Evolutionary conservation across 805 yeast species (phyloP).

Genomic region (Lachancea nothofagi): DNA sequence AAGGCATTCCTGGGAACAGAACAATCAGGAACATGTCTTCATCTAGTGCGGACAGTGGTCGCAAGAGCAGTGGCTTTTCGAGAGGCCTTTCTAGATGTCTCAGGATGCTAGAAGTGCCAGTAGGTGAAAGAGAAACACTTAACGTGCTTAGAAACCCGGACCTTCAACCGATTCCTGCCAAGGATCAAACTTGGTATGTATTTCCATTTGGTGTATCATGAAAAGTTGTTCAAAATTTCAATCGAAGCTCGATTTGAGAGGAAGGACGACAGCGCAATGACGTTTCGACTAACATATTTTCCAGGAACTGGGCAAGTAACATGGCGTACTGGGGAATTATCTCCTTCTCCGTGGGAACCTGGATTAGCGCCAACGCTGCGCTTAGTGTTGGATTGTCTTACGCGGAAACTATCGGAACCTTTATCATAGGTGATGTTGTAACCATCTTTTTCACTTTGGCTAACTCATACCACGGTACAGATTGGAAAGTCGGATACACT

Average conservation of each 20-base stretch:
- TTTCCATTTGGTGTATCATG: no score
- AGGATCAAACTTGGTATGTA: conserved; percentile 34
- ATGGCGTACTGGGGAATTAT: conserved; percentile 43
- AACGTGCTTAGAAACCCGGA: conserved; percentile 34
- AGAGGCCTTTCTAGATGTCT: conserved; percentile 3
- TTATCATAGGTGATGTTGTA: conserved; percentile 42
- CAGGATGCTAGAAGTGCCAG: conserved; percentile 30
- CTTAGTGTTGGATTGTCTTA: conserved; percentile 42
- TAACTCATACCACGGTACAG: conserved; percentile 44
- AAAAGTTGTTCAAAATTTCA: background rate
- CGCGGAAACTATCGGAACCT: conserved; percentile 41
- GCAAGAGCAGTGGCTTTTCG: background rate
- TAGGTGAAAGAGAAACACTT: conserved; percentile 26
- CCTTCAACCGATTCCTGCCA: conserved; percentile 25
- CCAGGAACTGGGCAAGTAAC: conserved; percentile 21
- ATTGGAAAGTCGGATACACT: conserved; percentile 47
- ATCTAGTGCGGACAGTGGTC: no score
- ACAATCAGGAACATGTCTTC: no score
- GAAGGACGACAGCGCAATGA: no score
- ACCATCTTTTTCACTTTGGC: conserved; percentile 41
- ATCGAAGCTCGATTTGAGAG: no score
- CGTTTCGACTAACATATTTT: background rate
- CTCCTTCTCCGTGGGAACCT: conserved; percentile 41
- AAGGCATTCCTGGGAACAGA: no score
- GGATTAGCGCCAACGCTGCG: conserved; percentile 43